Percentiles rank a stretch among this genome's conserved stretches.
phyloP scores from a whole-genome alignment of 257 asterid species.

The Cinchona pubescens region DNA sequence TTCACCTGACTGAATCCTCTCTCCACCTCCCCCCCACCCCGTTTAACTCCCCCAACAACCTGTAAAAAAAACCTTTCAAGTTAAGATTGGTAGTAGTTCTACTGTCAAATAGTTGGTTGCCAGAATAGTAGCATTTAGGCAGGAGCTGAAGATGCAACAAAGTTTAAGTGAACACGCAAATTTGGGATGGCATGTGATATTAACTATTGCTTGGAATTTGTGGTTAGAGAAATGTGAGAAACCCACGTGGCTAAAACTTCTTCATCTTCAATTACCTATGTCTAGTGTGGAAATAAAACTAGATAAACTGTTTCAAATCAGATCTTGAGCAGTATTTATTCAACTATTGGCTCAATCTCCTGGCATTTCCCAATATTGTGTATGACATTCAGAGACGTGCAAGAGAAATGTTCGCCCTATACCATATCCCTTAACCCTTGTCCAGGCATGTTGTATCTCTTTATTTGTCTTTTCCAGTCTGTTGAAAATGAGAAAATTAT shows the following conservation, averaged over 20 bases:
- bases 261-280: background rate
- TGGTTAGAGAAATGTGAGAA: background rate
- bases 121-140: background rate
- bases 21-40: background rate
- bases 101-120: background rate
- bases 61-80: background rate
- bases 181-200: background rate
- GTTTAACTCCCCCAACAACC: too few species aligned
- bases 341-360: background rate
- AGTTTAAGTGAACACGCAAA: background rate
- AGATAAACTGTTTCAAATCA: background rate
- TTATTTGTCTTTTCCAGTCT: background rate
- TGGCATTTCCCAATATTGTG: background rate
- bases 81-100: background rate
- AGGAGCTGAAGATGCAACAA: background rate
- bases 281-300: background rate
- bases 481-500: background rate
- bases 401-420: background rate
- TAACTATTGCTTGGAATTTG: background rate
- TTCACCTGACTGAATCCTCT: background rate
- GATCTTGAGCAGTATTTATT: background rate
- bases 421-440: background rate
- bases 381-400: background rate
- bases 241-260: background rate
- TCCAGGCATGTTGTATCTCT: background rate